Conservation (phyloP, 1,284 basidiomycete genomes). For the Tylopilus sp. region DNA sequence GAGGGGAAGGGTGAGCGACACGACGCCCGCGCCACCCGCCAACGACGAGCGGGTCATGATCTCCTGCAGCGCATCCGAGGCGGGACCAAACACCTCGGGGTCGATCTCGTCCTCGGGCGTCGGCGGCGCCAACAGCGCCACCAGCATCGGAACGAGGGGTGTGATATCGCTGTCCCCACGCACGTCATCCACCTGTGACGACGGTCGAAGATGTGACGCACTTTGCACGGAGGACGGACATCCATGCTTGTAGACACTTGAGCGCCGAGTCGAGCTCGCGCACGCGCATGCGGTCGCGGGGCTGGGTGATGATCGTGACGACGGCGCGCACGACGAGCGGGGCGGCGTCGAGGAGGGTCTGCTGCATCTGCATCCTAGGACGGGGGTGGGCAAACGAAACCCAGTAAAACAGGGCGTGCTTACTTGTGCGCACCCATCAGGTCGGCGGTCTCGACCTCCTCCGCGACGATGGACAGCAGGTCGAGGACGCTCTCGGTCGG, state of each 20-base stretch:
- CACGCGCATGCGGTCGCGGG: conserved; percentile 21
- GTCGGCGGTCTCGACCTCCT: conserved; percentile 76
- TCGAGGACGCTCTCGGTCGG: conserved; percentile 63
- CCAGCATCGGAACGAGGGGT: conserved; percentile 60
- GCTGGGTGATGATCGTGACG: conserved; percentile 48
- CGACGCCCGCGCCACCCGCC: conserved; percentile 67
- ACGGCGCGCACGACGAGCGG: conserved; percentile 72
- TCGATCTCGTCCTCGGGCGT: conserved; percentile 36
- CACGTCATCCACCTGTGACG: background rate
- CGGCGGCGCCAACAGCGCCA: conserved; percentile 55
- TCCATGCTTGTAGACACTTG: conserved; percentile 81
- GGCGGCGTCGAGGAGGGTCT: conserved; percentile 61
- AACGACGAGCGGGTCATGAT: conserved; percentile 73
- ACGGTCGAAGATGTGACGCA: conserved; percentile 34
- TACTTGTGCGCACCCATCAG: conserved; percentile 75
- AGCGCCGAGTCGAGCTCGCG: conserved; percentile 67
- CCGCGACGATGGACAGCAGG: conserved; percentile 80
- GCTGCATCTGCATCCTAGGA: conserved; percentile 65
- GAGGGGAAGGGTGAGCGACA: conserved; percentile 78
- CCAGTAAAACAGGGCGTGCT: too few species aligned
- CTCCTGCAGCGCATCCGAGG: conserved; percentile 74
- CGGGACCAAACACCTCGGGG: conserved; percentile 56
- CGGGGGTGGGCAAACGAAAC: too few species aligned
- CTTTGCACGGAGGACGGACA: conserved; percentile 66
- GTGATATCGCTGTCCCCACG: conserved; percentile 53